Base-by-base conservation (phyloP, 2,329 filamentous ascomycete species). In the Ophiostoma ips region DNA sequence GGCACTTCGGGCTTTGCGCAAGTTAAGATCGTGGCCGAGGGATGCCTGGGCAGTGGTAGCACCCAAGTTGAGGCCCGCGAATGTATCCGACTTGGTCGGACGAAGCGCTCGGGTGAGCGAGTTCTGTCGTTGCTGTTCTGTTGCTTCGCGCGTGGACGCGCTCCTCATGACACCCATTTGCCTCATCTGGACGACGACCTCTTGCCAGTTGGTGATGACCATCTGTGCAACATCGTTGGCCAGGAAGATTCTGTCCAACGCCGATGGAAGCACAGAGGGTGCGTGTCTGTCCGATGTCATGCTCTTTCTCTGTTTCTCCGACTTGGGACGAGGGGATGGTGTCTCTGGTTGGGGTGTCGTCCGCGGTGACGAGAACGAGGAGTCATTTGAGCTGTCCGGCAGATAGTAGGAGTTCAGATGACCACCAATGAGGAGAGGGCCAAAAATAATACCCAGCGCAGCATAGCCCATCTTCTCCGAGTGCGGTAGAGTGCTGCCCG, bases 171-270 rank as follows among this genome's bases (percentile, higher is more conserved):
- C 61, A 11, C 63, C 64, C 2, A 81, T 58, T 38, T 65, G 69
- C 51, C 66, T 73, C 67, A 83, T 72, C 51, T 84, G 75, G 36
- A 71, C 67, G 40, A 81, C 75, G 11, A 83, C 69, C 45, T 81
- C 77, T 52, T 75, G 68, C 81, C 81, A 84, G 54, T 82, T 72
- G 1, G 71, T 66, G 46, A 84, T 76, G 5, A 84, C 64, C 78
- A 84, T 83, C 60, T 82, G 77, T 0, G 77, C 67, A 30, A 84
- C 72, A 31, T 65, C 64, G 52, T 78, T 81, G 11, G 77, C 77
- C 49, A 79, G 63, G 41, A 71, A 67, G 19, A 80, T 67, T 55
- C 77, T 81, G 63, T 80, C 71, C 16, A 81, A 62, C 0, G 63
- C 60, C 5, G 48, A 50, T 5, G 52, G 52, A 16, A 65, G 58